Conservation (phyloP, 78 protist species). For the Isochrysis galbana region DNA sequence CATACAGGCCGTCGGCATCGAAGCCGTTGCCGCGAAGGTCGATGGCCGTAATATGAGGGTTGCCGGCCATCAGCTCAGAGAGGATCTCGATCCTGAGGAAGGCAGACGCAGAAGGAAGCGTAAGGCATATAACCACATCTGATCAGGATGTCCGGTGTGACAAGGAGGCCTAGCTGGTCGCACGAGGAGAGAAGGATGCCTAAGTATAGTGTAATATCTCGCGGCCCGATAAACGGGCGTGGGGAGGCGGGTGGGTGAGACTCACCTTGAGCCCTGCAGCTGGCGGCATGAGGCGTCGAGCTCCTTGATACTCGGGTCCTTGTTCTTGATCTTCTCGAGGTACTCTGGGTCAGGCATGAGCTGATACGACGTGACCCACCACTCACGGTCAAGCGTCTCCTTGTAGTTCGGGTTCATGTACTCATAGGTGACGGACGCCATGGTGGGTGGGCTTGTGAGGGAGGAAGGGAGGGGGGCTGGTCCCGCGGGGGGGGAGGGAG, state of each 20-base stretch:
- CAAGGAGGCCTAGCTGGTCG: no score
- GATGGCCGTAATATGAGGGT: background rate
- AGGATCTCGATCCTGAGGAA: background rate
- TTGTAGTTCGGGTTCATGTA: background rate
- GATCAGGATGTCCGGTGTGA: background rate
- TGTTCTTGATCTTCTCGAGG: background rate
- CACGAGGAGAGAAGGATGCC: no score
- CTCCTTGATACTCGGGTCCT: background rate
- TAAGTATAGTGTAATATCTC: no score
- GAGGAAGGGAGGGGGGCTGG: no score
- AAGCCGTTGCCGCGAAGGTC: conserved; percentile 11
- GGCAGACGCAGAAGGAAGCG: background rate
- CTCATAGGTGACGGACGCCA: background rate
- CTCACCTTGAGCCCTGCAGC: background rate
- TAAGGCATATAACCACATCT: background rate
- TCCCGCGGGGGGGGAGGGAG: no score
- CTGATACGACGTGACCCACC: conserved; percentile 2
- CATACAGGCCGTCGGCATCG: background rate
- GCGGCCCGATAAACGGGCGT: background rate
- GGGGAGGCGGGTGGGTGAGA: background rate
- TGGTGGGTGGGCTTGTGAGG: background rate
- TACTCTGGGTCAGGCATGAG: background rate
- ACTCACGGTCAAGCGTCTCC: background rate
- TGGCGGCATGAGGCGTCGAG: background rate
- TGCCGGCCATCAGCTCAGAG: background rate